A percentile compares a stretch with the other conserved stretches of the same genome.
Conservation (phyloP, 208 protist genomes). For the Angomonas deanei region DNA sequence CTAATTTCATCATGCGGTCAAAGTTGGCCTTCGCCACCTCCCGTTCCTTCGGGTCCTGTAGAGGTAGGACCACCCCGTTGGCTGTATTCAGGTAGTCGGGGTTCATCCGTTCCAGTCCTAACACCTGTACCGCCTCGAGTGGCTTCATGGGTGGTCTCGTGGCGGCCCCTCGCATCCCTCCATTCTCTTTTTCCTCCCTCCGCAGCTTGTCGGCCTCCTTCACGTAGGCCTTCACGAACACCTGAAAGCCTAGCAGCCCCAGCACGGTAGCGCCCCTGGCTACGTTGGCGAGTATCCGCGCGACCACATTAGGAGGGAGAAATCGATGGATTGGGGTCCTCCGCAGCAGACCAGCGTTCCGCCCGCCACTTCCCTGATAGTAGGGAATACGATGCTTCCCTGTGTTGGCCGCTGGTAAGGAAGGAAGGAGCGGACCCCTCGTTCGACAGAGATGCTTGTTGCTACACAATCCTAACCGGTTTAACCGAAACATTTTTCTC, state of each 20-base stretch:
- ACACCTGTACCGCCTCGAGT: conserved; percentile 59
- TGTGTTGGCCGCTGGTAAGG: not conserved
- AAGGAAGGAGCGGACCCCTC: not conserved
- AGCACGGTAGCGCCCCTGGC: conserved; percentile 23
- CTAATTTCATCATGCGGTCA: conserved; percentile 52
- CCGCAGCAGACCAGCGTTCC: conserved; percentile 21
- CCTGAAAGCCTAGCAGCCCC: conserved; percentile 35
- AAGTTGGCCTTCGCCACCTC: conserved; percentile 55
- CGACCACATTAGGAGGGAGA: conserved; percentile 59
- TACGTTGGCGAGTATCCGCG: too few relatives aligned
- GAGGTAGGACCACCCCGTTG: conserved; percentile 16
- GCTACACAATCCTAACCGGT: too few relatives aligned
- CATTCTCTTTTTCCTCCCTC: conserved; percentile 15
- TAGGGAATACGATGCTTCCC: too few relatives aligned
- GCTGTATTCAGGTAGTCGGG: conserved; percentile 15
- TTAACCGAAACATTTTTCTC: too few relatives aligned
- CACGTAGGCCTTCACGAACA: conserved; percentile 50
- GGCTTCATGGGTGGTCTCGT: conserved; percentile 35
- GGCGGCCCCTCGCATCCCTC: not conserved
- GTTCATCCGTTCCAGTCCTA: conserved; percentile 48
- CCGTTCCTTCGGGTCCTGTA: conserved; percentile 23
- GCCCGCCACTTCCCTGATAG: not conserved
- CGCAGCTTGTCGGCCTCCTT: conserved; percentile 31
- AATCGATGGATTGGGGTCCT: conserved; percentile 25
- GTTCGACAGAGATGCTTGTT: not conserved